Conservation (phyloP, 2,329 filamentous ascomycete genomes). For the Sclerotinia subarctica region DNA sequence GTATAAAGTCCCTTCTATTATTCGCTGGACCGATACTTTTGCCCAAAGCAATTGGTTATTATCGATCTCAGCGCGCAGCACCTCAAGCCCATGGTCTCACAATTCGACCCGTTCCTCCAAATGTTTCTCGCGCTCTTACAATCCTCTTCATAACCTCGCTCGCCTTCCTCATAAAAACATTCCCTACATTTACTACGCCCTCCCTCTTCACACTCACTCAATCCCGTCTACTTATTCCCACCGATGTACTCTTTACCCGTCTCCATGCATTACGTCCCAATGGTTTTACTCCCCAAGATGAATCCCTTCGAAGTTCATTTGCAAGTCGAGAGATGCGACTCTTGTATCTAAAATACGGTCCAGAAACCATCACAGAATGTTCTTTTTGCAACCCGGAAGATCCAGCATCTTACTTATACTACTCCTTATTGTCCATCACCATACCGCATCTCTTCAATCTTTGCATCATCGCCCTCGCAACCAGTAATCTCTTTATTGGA, state of each 20-base stretch:
- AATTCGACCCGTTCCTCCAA: conserved; percentile 53
- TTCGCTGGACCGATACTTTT: conserved; percentile 69
- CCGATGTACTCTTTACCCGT: conserved; percentile 78
- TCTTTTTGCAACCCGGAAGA: conserved; percentile 78
- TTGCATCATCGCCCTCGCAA: conserved; percentile 66
- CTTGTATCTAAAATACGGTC: conserved; percentile 81
- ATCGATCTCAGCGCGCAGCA: conserved; percentile 53
- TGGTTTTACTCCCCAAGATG: conserved; percentile 57
- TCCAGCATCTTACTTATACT: conserved; percentile 70
- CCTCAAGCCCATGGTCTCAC: conserved; percentile 46
- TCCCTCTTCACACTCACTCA: conserved; percentile 78
- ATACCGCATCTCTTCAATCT: conserved; percentile 81
- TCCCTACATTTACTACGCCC: conserved; percentile 67
- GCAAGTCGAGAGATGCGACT: conserved; percentile 68
- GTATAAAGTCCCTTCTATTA: conserved; percentile 46
- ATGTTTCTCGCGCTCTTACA: conserved; percentile 55
- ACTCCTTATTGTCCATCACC: conserved; percentile 70
- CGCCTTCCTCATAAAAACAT: conserved; percentile 58
- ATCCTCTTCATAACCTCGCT: conserved; percentile 53
- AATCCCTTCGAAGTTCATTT: conserved; percentile 64
- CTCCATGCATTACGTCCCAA: conserved; percentile 55
- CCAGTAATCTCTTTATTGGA: conserved; percentile 64
- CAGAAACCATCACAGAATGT: conserved; percentile 68
- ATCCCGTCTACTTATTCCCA: conserved; percentile 81
- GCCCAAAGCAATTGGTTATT: conserved; percentile 62